Percentiles rank a stretch among this genome's conserved stretches.
Evolutionary conservation across 169 alveolate species (phyloP).

Genomic region (Cryptosporidium baileyi): DNA sequence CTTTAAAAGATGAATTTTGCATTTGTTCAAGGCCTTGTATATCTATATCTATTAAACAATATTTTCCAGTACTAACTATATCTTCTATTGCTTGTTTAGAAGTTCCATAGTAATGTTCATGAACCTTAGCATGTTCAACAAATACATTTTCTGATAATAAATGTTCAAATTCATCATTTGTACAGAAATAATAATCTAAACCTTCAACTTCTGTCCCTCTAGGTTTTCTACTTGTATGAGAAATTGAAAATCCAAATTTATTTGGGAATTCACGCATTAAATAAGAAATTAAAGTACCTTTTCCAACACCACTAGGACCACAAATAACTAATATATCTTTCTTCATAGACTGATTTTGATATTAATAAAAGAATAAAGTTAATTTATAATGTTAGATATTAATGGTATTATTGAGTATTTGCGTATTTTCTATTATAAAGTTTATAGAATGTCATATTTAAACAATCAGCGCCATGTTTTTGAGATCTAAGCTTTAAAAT

Average conservation of each 20-base stretch:
- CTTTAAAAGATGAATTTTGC: slow-evolving; percentile 42
- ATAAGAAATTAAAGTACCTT: slow-evolving; percentile 76
- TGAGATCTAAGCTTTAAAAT: slow-evolving; percentile 3
- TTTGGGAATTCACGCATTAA: slow-evolving; percentile 73
- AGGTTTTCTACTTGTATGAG: slow-evolving; percentile 82
- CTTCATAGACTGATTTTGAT: not conserved
- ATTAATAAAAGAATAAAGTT: too few species aligned
- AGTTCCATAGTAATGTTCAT: slow-evolving; percentile 79
- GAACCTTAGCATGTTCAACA: slow-evolving; percentile 76
- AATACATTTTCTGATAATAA: slow-evolving; percentile 70
- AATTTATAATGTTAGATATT: too few species aligned
- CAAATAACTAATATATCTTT: slow-evolving; percentile 71
- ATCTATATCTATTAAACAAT: slow-evolving; percentile 79
- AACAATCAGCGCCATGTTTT: not conserved
- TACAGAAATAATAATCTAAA: slow-evolving; percentile 76
- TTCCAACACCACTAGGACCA: slow-evolving; percentile 85
- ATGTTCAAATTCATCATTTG: slow-evolving; percentile 75
- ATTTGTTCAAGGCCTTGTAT: slow-evolving; percentile 77
- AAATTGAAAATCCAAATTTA: slow-evolving; percentile 76
- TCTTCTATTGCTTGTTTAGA: slow-evolving; percentile 71
- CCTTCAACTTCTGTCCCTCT: slow-evolving; percentile 80
- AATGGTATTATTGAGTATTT: too few species aligned
- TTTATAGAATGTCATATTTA: not conserved
- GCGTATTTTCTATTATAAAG: not conserved
- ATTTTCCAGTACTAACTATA: slow-evolving; percentile 70